Percentiles rank a stretch among this genome's conserved stretches.
phyloP scores from a whole-genome alignment of 768 basidiomycete species.

The Hemileccinum rubropunctum region DNA sequence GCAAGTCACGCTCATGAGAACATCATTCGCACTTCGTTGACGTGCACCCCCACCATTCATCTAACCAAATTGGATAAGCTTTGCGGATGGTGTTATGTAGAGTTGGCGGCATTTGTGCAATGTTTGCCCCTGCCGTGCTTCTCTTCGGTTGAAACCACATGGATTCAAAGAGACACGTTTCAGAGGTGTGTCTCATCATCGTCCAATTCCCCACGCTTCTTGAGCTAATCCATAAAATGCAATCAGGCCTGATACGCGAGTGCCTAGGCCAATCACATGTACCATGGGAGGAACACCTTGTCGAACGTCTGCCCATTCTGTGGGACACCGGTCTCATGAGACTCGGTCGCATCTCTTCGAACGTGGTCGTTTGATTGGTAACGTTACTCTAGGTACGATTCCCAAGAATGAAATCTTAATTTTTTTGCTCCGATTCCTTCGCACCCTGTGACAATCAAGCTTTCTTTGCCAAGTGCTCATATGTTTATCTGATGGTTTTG shows the following conservation, averaged over 20 bases:
- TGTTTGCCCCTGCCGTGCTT: background rate
- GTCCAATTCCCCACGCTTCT: background rate
- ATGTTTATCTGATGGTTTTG: slow-evolving; percentile 12
- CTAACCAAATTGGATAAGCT: slow-evolving; percentile 20
- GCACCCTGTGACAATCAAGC: slow-evolving; percentile 1
- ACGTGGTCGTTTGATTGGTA: slow-evolving; percentile 5
- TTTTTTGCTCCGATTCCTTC: background rate
- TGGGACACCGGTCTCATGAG: background rate
- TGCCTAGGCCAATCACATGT: slow-evolving; percentile 10
- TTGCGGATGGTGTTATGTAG: background rate
- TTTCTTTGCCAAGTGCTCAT: slow-evolving; percentile 1
- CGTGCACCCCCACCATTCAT: slow-evolving; percentile 6
- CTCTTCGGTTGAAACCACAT: slow-evolving; percentile 1
- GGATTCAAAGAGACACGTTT: background rate
- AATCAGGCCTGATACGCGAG: background rate
- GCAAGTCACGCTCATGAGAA: slow-evolving; percentile 21
- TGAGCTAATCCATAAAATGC: background rate
- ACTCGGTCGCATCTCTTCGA: background rate
- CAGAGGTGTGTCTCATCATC: background rate
- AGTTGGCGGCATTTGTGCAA: slow-evolving; percentile 3
- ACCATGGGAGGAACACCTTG: background rate
- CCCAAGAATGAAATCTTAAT: slow-evolving; percentile 10
- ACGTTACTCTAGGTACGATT: slow-evolving; percentile 4
- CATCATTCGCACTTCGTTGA: slow-evolving; percentile 2
- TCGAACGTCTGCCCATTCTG: background rate